These are phyloP conservation scores for Knoxia roxburghii DNA, from an alignment of 257 asterid genomes.

Conservation along the genomic window DNA sequence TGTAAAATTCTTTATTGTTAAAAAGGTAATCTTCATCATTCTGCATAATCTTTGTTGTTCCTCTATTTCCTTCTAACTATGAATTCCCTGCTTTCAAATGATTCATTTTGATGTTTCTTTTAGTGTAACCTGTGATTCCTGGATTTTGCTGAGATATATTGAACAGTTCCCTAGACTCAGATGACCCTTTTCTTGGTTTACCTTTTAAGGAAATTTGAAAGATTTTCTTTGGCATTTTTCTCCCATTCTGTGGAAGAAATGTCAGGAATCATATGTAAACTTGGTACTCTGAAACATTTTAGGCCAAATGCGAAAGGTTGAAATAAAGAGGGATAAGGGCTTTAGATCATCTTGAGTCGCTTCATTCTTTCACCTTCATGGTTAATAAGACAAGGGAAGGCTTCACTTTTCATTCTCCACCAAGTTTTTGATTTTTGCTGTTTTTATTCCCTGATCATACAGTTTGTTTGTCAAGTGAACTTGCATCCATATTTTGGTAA, in stretches of 20 bases:
- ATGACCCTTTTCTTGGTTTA: background rate
- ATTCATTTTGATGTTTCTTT: too few species aligned
- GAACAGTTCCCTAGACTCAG: background rate
- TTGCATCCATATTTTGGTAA: background rate
- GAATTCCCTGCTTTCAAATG: background rate
- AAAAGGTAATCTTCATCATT: too few species aligned
- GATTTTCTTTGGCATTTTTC: background rate
- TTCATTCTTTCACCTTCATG: background rate
- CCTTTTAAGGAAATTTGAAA: background rate
- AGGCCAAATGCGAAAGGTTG: background rate
- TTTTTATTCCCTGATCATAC: background rate
- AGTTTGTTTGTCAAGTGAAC: too few species aligned
- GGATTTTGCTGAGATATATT: background rate
- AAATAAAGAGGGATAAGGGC: background rate
- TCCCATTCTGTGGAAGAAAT: background rate
- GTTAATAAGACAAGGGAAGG: background rate
- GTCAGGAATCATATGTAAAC: background rate
- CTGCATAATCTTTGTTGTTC: too few species aligned
- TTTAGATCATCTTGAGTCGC: background rate
- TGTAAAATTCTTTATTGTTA: too few species aligned
- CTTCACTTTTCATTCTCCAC: background rate
- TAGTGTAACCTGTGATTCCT: background rate
- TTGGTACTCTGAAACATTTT: background rate
- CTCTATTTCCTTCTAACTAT: too few species aligned
- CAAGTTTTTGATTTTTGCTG: background rate